Evolutionary conservation across 495 filamentous ascomycete species (phyloP).

Genomic region (Penicillium goetzii): DNA sequence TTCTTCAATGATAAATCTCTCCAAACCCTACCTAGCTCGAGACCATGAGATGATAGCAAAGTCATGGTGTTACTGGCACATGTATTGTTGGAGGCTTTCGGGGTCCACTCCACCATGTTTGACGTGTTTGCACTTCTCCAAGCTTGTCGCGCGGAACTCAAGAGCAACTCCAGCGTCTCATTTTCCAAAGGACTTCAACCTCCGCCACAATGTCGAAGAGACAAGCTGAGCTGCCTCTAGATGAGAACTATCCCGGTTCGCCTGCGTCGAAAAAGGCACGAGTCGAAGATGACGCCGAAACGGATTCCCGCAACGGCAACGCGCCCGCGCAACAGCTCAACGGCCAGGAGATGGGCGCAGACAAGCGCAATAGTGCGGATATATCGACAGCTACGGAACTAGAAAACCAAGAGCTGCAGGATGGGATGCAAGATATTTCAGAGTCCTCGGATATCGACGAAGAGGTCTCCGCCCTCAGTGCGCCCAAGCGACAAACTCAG

Average conservation of each 20-base stretch:
- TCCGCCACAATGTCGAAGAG: conserved; percentile 69
- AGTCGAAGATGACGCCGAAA: conserved; percentile 57
- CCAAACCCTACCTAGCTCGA: not conserved
- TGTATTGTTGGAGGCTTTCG: not conserved
- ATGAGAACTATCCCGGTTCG: conserved; percentile 64
- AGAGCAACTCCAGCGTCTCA: conserved; percentile 4
- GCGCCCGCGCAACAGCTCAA: conserved; percentile 41
- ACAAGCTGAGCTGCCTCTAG: conserved; percentile 75
- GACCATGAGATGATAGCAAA: not conserved
- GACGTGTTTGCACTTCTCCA: conserved; percentile 44
- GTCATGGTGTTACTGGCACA: not conserved
- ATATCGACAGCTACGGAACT: conserved; percentile 43
- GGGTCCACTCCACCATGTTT: conserved; percentile 34
- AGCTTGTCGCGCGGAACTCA: conserved; percentile 10
- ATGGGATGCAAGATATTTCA: conserved; percentile 37
- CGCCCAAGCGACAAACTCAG: conserved; percentile 65
- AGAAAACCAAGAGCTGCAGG: conserved; percentile 47
- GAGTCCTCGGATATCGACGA: conserved; percentile 44
- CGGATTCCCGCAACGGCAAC: conserved; percentile 44
- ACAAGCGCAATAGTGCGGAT: conserved; percentile 44
- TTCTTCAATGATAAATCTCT: not conserved
- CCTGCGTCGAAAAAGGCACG: conserved; percentile 79
- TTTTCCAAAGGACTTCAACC: conserved; percentile 16
- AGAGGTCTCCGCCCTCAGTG: conserved; percentile 45
- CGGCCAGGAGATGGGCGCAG: conserved; percentile 36